These are phyloP conservation scores for Ceratobasidium sp. DNA, from an alignment of 1,284 basidiomycete genomes.

Conservation along the genomic window DNA sequence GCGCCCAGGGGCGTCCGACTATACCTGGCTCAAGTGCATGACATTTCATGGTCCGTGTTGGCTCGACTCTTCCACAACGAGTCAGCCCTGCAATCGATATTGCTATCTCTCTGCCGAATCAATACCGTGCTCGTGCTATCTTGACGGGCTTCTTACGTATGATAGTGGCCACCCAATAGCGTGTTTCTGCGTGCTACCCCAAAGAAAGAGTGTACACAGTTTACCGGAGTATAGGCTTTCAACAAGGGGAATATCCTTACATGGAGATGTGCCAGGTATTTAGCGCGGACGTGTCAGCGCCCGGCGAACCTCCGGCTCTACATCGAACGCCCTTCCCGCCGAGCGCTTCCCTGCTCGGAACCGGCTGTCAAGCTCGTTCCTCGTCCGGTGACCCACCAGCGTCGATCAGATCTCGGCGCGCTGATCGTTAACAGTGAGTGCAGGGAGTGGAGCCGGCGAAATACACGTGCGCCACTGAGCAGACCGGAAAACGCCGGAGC, in stretches of 20 bases:
- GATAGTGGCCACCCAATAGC: not conserved
- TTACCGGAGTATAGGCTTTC: not conserved
- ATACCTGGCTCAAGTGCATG: too few species aligned
- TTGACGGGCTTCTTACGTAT: not conserved
- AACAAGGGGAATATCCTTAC: not conserved
- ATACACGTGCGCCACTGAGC: too few species aligned
- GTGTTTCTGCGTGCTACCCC: not conserved
- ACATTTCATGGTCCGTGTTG: not conserved
- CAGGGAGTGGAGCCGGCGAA: too few species aligned
- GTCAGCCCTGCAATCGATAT: not conserved
- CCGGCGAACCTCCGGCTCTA: not conserved
- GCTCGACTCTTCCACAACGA: too few species aligned
- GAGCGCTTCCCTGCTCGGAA: too few species aligned
- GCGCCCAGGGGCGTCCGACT: too few species aligned
- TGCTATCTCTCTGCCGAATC: not conserved
- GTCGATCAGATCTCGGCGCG: too few species aligned
- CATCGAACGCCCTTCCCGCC: too few species aligned
- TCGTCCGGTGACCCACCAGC: too few species aligned
- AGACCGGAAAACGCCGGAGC: too few species aligned
- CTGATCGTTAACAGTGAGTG: too few species aligned
- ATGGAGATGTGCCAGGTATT: not conserved
- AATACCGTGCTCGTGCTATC: not conserved
- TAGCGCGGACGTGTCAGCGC: not conserved
- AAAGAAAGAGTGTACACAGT: not conserved
- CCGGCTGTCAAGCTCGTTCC: too few species aligned